These are phyloP conservation scores for Hypoxylon sp. DNA, from an alignment of 2,329 filamentous ascomycete species.

Conservation along the genomic window DNA sequence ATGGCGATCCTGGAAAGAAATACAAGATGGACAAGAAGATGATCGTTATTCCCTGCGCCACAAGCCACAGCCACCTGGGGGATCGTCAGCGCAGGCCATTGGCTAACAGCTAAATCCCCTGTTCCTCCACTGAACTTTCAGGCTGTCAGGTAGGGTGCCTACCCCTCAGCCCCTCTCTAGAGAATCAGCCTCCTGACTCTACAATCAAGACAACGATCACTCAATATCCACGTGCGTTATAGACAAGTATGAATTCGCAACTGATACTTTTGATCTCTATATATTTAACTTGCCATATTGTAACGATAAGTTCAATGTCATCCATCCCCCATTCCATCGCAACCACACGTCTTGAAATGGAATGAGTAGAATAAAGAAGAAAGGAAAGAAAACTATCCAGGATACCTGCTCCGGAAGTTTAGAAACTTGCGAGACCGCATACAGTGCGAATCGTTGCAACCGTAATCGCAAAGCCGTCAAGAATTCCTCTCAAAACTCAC, in stretches of 20 bases:
- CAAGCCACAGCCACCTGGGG: constrained; percentile 29
- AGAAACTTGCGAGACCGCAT: no score
- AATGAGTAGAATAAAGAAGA: background rate
- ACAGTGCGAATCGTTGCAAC: no score
- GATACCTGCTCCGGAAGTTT: no score
- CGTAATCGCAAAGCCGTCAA: no score
- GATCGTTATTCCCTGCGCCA: constrained; percentile 37
- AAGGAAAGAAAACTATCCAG: background rate
- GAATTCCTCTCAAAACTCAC: no score
- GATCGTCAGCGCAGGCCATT: constrained; percentile 26
- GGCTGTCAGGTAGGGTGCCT: background rate
- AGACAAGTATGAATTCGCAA: background rate
- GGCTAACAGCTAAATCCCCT: constrained; percentile 25
- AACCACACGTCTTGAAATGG: background rate
- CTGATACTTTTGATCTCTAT: background rate
- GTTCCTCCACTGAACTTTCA: constrained; percentile 4
- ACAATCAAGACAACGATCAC: no score
- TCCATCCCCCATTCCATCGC: background rate
- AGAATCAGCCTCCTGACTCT: background rate
- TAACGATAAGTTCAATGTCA: background rate
- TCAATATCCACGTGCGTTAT: background rate
- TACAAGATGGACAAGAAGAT: constrained; percentile 9
- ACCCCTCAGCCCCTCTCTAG: no score
- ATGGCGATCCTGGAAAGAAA: constrained; percentile 7
- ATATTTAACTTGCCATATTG: background rate